phyloP scores from a whole-genome alignment of 176 grass and related monocot genomes.

The Stipa capillata region DNA sequence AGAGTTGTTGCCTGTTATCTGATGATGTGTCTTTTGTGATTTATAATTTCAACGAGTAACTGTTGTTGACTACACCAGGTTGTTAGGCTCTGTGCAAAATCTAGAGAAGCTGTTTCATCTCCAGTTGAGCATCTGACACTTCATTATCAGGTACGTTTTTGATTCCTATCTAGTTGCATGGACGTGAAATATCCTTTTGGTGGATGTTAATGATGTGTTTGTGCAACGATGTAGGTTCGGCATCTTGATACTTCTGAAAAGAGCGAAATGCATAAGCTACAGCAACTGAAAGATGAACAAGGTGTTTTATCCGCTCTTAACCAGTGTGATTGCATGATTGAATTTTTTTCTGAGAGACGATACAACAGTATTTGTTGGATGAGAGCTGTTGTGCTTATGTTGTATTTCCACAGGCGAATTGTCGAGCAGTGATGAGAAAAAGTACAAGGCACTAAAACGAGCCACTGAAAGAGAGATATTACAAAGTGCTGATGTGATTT shows the following conservation, averaged over 20 bases:
- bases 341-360: neutral
- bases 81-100: slow-evolving; percentile 97
- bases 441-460: slow-evolving; percentile 97
- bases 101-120: slow-evolving; percentile 96
- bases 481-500: slow-evolving; percentile 99
- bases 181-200: neutral
- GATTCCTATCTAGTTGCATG: slow-evolving; percentile 3
- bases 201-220: neutral
- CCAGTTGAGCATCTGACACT: slow-evolving; percentile 98
- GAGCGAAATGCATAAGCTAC: slow-evolving; percentile 96
- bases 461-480: slow-evolving; percentile 99
- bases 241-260: slow-evolving; percentile 99
- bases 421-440: slow-evolving; percentile 98
- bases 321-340: neutral
- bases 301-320: slow-evolving; percentile 29
- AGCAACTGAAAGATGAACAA: slow-evolving; percentile 97
- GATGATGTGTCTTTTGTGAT: neutral
- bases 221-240: slow-evolving; percentile 48
- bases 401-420: slow-evolving; percentile 62
- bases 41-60: neutral
- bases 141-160: slow-evolving; percentile 85
- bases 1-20: no score
- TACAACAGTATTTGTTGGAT: neutral
- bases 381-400: neutral
- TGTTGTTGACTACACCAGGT: slow-evolving; percentile 38